These are phyloP conservation scores for Exidia glandulosa DNA, from an alignment of 768 basidiomycete species.

Conservation along the genomic window DNA sequence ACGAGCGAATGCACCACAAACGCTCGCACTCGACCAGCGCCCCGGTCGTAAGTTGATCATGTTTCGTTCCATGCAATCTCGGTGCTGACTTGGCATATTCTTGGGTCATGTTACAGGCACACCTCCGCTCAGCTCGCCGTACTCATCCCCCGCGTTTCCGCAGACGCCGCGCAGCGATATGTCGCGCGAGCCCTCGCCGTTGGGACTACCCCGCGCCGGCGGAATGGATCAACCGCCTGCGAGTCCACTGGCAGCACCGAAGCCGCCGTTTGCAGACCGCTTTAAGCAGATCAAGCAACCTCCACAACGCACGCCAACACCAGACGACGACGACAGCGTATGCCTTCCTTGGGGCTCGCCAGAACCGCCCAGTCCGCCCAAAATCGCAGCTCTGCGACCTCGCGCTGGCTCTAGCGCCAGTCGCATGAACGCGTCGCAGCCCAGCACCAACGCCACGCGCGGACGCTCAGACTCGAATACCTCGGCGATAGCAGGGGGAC, in stretches of 20 bases:
- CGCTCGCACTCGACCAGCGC: constrained; percentile 34
- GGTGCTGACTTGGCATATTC: background rate
- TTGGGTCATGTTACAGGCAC: constrained; percentile 19
- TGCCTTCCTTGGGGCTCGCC: background rate
- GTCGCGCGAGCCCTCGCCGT: background rate
- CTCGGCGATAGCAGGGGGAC: background rate
- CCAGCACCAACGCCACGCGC: background rate
- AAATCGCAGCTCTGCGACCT: background rate
- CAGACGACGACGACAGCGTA: background rate
- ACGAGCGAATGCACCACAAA: constrained; percentile 29
- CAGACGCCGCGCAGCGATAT: background rate
- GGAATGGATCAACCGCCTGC: background rate
- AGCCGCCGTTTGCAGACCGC: background rate
- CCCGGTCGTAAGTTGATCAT: constrained; percentile 13
- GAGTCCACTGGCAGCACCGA: background rate
- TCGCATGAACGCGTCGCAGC: background rate
- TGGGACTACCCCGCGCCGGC: background rate
- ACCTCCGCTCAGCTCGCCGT: constrained; percentile 34
- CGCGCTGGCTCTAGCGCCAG: background rate
- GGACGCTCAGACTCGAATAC: background rate
- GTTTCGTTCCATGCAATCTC: constrained; percentile 5
- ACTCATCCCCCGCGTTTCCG: constrained; percentile 31
- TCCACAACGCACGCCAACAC: background rate
- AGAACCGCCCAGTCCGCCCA: background rate
- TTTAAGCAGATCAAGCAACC: background rate